Evolutionary conservation across 2,329 filamentous ascomycete species (phyloP).

Genomic region (Pyrenophora seminiperda): DNA sequence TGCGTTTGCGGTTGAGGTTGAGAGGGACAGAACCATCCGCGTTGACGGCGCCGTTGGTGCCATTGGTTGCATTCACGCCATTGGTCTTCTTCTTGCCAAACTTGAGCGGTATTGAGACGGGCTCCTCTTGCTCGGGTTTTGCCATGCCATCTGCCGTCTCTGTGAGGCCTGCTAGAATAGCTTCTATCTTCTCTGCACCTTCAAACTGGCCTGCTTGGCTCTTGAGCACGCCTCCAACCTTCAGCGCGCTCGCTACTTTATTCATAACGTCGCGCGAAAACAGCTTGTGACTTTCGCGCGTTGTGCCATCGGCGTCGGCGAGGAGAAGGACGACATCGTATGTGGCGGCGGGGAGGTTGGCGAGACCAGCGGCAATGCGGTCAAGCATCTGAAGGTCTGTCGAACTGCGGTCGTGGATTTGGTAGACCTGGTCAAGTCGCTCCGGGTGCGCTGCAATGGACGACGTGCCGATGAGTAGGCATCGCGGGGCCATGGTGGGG

Average conservation of each 20-base stretch:
- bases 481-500: constrained; percentile 57
- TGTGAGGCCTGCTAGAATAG: constrained; percentile 80
- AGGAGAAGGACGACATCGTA: constrained; percentile 88
- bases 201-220: constrained; percentile 69
- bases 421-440: constrained; percentile 72
- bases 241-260: constrained; percentile 72
- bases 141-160: constrained; percentile 68
- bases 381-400: constrained; percentile 99
- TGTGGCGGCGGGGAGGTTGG: constrained; percentile 73
- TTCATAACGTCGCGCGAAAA: constrained; percentile 71
- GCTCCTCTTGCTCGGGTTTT: constrained; percentile 69
- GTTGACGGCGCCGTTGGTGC: constrained; percentile 32
- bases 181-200: constrained; percentile 69
- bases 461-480: constrained; percentile 85
- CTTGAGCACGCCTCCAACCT: constrained; percentile 68
- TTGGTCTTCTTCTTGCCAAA: constrained; percentile 67
- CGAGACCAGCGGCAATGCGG: constrained; percentile 80
- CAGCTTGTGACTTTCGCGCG: constrained; percentile 65
- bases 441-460: constrained; percentile 86
- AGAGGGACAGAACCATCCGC: constrained; percentile 47
- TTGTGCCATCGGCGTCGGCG: constrained; percentile 72
- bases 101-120: constrained; percentile 65
- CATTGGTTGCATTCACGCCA: constrained; percentile 27
- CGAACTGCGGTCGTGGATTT: constrained; percentile 71
- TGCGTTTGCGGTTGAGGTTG: constrained; percentile 51